Evolutionary conservation across 352 stramenopile genomes (phyloP).

Genomic region (Phytophthora aleatoria): DNA sequence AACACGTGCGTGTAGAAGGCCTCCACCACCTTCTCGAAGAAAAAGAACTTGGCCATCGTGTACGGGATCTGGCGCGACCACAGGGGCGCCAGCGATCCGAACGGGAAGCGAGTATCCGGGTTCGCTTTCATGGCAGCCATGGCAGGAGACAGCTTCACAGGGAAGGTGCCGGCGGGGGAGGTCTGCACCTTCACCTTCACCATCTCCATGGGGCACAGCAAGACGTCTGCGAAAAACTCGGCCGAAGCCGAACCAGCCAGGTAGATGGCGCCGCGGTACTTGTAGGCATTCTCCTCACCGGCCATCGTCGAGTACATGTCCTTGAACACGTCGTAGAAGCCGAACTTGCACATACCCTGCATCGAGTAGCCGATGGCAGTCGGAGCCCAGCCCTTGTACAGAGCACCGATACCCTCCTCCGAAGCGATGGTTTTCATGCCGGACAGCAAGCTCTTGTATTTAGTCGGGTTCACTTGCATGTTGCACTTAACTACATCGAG

Average conservation of each 20-base stretch:
- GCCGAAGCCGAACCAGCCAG: slow-evolving; percentile 92
- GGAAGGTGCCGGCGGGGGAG: slow-evolving; percentile 89
- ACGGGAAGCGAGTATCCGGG: slow-evolving; percentile 90
- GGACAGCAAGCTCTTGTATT: slow-evolving; percentile 82
- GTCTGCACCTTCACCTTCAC: slow-evolving; percentile 96
- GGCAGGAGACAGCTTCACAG: slow-evolving; percentile 84
- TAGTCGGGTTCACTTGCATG: slow-evolving; percentile 92
- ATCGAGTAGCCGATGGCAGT: slow-evolving; percentile 92
- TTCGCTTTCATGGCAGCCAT: slow-evolving; percentile 89
- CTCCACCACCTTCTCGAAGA: slow-evolving; percentile 93
- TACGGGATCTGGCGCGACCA: slow-evolving; percentile 97
- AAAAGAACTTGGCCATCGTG: slow-evolving; percentile 99
- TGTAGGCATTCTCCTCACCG: slow-evolving; percentile 92
- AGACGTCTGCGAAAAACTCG: slow-evolving; percentile 94
- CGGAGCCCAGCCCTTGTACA: slow-evolving; percentile 93
- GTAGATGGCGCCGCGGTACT: slow-evolving; percentile 93
- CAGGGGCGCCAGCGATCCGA: slow-evolving; percentile 90
- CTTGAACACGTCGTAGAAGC: slow-evolving; percentile 97
- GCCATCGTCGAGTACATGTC: slow-evolving; percentile 92
- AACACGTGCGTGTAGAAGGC: slow-evolving; percentile 90
- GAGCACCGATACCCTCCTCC: slow-evolving; percentile 78
- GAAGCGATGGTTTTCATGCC: slow-evolving; percentile 87
- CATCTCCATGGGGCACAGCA: slow-evolving; percentile 96
- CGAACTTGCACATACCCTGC: slow-evolving; percentile 93
- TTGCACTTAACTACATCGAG: slow-evolving; percentile 96